These are phyloP conservation scores for Apiotrichum siamense DNA, from an alignment of 1,284 basidiomycete genomes.

Conservation along the genomic window DNA sequence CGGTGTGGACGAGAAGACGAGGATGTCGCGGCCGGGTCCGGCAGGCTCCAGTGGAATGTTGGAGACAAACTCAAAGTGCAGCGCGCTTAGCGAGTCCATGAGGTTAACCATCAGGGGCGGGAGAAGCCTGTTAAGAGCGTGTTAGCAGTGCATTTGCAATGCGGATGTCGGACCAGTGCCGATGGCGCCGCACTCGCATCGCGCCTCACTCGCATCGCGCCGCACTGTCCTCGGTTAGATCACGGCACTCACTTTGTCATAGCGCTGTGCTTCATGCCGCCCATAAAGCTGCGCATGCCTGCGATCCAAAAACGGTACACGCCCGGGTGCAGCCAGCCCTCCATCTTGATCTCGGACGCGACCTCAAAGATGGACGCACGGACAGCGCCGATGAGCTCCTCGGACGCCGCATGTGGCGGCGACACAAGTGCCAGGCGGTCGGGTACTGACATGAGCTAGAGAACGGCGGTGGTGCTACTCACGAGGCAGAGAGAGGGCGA, in stretches of 20 bases:
- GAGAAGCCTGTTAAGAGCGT: constrained; percentile 25
- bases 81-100: constrained; percentile 26
- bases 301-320: constrained; percentile 42
- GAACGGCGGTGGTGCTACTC: constrained; percentile 3
- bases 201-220: too few relatives aligned
- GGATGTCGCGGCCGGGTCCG: constrained; percentile 32
- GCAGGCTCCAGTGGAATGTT: constrained; percentile 34
- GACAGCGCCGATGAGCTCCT: constrained; percentile 31
- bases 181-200: too few relatives aligned
- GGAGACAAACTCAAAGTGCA: constrained; percentile 28
- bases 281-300: constrained; percentile 27
- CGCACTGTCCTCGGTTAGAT: too few relatives aligned
- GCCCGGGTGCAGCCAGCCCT: constrained; percentile 42
- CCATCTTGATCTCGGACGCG: constrained; percentile 28
- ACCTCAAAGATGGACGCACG: constrained; percentile 27
- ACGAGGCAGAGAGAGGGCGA: constrained; percentile 42
- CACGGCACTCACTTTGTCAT: constrained; percentile 27
- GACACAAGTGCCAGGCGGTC: constrained; percentile 41
- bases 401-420: constrained; percentile 26
- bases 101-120: constrained; percentile 30
- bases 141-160: not conserved
- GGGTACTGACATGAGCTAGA: constrained; percentile 27
- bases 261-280: constrained; percentile 24
- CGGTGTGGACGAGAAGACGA: constrained; percentile 34
- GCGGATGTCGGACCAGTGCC: not conserved